Conservation (phyloP, 495 filamentous ascomycete genomes). For the Filosporella fistucella region DNA sequence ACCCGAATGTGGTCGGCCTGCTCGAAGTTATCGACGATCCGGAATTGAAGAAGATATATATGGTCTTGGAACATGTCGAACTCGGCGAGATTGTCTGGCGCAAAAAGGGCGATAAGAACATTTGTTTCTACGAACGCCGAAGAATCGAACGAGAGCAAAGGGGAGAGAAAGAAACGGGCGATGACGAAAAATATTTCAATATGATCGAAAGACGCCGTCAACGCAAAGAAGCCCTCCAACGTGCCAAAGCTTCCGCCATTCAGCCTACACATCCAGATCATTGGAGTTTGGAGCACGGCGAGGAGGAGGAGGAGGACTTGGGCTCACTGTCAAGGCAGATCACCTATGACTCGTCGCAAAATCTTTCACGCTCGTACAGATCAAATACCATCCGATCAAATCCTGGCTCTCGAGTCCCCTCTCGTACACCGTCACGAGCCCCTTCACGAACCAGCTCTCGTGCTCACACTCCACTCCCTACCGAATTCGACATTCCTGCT, state of each 20-base stretch:
- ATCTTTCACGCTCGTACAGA: conserved; percentile 23
- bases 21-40: conserved; percentile 98
- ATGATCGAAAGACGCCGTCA: conserved; percentile 51
- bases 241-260: conserved; percentile 29
- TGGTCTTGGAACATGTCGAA: conserved; percentile 92
- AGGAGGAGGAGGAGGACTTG: conserved; percentile 53
- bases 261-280: conserved; percentile 45
- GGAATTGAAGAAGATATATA: conserved; percentile 93
- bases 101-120: conserved; percentile 72
- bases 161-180: conserved; percentile 54
- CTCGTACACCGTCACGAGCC: conserved; percentile 37
- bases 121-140: conserved; percentile 75
- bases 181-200: conserved; percentile 58
- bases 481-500: conserved; percentile 35
- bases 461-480: conserved; percentile 24
- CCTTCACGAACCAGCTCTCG: conserved; percentile 32
- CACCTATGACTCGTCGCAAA: conserved; percentile 25
- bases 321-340: conserved; percentile 28
- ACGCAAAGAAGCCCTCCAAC: conserved; percentile 51
- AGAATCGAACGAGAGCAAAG: conserved; percentile 68
- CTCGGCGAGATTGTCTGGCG: conserved; percentile 92
- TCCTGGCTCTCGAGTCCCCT: conserved; percentile 37
- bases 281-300: conserved; percentile 82
- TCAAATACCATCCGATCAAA: conserved; percentile 29
- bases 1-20: conserved; percentile 90